Base-by-base conservation (phyloP, 768 basidiomycete genomes). In the Psilocybe tampanensis region DNA sequence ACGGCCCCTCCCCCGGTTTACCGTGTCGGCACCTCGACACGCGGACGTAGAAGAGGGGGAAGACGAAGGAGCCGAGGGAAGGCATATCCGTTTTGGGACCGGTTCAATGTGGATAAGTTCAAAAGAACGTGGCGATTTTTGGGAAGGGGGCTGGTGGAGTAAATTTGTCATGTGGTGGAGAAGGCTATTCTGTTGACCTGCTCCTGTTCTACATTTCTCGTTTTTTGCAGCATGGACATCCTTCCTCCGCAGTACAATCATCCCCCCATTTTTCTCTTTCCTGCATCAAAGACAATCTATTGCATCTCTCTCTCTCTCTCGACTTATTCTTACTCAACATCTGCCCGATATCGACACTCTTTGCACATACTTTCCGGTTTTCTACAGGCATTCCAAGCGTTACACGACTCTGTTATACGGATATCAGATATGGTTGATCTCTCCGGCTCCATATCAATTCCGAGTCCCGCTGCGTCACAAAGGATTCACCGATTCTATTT, bases 61-160 rank as follows among this genome's bases (percentile, higher is more conserved):
- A 54, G 83, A 84, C 47, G 79, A 81, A 44, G 74, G 77, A 34
- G 74, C 69, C 17, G 83, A 84, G 61, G 78, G 76, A 58, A 81
- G 80, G 54, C 80, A 81, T 33, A 80, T 94, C 56, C 81, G 80
- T 26, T 84, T 85, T 68, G 93, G 93, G 18, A 94, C 93, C n/a
- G 93, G 93, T 8, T 76, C 80, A 45, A 88, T 95, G 83, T 92
- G 89, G 87, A 72, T 92, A 24, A 86, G 90, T 54, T 67, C 78
- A 19, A 84, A 80, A 64, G 66, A 72, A 43, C 85, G 94, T 34
- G 71, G 73, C 36, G 77, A 80, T 24, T 88, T 84, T 11, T 94
- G 86, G 85, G 76, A 84, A 66, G 92, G 93, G 19, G 78, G 83
- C 43, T 90, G 86, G 84, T 94, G 91, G 91, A 83, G 83, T 43